phyloP scores from a whole-genome alignment of 1,139 yeast species.

The Lodderomyces elongisporus region DNA sequence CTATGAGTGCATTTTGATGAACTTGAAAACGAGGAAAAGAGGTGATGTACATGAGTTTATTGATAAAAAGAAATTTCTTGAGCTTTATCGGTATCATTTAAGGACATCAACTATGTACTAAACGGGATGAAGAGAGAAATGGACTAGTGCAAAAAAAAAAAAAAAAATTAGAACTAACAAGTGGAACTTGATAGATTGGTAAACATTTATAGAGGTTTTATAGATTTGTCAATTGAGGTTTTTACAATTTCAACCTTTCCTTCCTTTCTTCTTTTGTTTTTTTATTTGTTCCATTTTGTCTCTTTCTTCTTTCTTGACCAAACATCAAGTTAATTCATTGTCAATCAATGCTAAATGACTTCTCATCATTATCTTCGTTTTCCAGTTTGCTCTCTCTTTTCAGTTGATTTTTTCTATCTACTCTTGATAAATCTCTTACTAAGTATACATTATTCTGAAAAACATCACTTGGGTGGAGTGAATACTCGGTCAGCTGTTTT shows the following conservation, averaged over 20 bases:
- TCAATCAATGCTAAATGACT: too few relatives aligned
- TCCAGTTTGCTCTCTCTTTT: not conserved
- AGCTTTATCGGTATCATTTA: conserved; percentile 3
- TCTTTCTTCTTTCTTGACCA: not conserved
- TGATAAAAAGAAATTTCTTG: conserved; percentile 8
- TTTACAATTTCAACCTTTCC: too few relatives aligned
- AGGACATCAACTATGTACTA: conserved; percentile 5
- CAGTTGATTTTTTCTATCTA: too few relatives aligned
- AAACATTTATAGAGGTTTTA: too few relatives aligned
- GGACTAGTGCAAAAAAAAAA: too few relatives aligned
- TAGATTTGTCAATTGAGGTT: too few relatives aligned
- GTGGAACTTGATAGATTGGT: not conserved
- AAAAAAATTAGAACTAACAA: not conserved
- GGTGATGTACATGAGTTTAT: conserved; percentile 7
- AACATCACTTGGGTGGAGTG: not conserved
- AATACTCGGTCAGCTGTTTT: conserved; percentile 17
- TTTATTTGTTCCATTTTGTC: not conserved
- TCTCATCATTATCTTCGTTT: too few relatives aligned
- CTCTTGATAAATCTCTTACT: too few relatives aligned
- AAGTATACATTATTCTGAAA: too few relatives aligned
- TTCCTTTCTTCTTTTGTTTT: too few relatives aligned
- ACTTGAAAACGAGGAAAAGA: conserved; percentile 7
- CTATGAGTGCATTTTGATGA: conserved; percentile 8
- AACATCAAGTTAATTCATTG: too few relatives aligned
- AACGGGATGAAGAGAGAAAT: not conserved